Percentiles rank a stretch among this genome's conserved stretches.
Conservation (phyloP, 1,139 yeast species). For the Pneumocystis wakefieldiae region DNA sequence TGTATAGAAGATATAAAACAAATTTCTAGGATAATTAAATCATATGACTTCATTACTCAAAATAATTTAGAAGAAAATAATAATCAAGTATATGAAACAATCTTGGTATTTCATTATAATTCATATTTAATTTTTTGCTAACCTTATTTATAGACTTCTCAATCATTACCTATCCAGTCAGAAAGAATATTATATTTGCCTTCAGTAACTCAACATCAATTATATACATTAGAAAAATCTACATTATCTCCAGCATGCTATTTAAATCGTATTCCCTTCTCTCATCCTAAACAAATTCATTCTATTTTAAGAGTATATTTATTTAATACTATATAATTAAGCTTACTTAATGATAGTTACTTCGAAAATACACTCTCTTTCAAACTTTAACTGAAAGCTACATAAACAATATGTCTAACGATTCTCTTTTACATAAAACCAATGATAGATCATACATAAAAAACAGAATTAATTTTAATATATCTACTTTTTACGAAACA, state of each 20-base stretch:
- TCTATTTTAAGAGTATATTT: background rate
- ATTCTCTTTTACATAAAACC: background rate
- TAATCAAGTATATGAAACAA: background rate
- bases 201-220: background rate
- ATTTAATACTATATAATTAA: background rate
- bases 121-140: background rate
- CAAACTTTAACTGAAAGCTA: background rate
- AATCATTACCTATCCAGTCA: background rate
- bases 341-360: background rate
- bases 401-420: background rate
- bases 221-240: background rate
- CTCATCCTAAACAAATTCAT: background rate
- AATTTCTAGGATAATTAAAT: background rate
- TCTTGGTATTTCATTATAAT: background rate
- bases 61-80: background rate
- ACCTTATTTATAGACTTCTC: background rate
- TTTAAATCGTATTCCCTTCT: background rate
- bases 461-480: background rate
- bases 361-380: background rate
- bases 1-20: background rate
- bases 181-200: background rate
- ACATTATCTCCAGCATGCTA: background rate
- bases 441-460: background rate
- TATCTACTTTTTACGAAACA: background rate
- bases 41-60: background rate